Base-by-base conservation (phyloP, 495 filamentous ascomycete species). In the Cladorrhinum samala region DNA sequence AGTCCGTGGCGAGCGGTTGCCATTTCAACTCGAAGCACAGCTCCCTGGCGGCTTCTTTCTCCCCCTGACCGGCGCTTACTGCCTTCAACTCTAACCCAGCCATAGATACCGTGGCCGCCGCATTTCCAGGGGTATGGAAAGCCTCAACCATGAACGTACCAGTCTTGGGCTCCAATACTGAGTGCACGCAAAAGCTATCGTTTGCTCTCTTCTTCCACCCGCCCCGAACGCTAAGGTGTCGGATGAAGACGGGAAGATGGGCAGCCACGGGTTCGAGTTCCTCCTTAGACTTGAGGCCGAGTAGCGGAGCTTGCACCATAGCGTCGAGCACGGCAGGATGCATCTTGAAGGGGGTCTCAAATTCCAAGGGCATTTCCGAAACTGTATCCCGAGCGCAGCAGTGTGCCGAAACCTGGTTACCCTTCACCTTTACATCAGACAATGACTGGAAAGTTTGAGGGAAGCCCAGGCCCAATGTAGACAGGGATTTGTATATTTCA, bases 241-340 rank as follows among this genome's bases (percentile, higher is more conserved):
- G 63, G 49, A 60, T 64, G 38, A 50, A 59, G 49, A 40, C 66
- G 23, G 54, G 68, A 20, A 67, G 55, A 53, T 58, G 59, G 44
- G 46, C 57, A n/a, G 16, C 55, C 13, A 36, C 52, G 33, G 11
- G 27, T 3, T 40, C 52, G 20, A 6, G 37, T 3, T 20, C 50
- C 3, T 2, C 47, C 4, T 53, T 48, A 16, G 57, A 42, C 0
- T 54, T 64, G 11, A 67, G 45, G 36, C 62, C 57, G 37, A 69
- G 48, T 38, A 70, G 46, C 45, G 66, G 53, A 43, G 66, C 16
- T 52, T 81, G 77, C 4, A 74, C 54, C 52, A 75, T 68, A 20
- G 66, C 55, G 37, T 80, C 78, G 4, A 80, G 51, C 1, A 71
- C 63, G 0, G 72, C 65, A 8, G 78, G 76, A 40, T 79, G 77